Conservation (phyloP, 2,329 filamentous ascomycete genomes). For the Fusarium sterilihyphosum region DNA sequence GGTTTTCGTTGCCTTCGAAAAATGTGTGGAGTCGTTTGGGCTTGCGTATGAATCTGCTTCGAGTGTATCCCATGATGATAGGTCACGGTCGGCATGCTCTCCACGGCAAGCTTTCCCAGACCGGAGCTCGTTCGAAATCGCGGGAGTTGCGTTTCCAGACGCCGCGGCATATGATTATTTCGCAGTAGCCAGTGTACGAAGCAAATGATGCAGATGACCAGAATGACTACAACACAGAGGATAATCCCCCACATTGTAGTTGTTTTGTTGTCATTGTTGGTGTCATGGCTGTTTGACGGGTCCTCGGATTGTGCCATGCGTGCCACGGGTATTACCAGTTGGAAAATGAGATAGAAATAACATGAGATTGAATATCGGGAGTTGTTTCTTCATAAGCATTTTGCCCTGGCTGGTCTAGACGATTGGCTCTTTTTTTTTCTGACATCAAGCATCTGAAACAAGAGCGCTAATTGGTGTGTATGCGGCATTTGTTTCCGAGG, state of each 20-base stretch:
- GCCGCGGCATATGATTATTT: neutral
- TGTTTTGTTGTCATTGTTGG: neutral
- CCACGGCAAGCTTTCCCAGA: neutral
- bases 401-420: no score
- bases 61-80: neutral
- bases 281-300: neutral
- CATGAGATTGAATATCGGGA: no score
- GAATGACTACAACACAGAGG: neutral
- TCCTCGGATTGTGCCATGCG: neutral
- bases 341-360: neutral
- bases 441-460: neutral
- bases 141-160: neutral
- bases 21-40: neutral
- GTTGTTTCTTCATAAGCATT: neutral
- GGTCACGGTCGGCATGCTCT: conserved; percentile 11
- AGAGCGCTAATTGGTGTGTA: neutral
- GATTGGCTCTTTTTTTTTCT: neutral
- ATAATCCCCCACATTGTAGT: conserved; percentile 1
- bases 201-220: conserved; percentile 2
- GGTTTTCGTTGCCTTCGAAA: neutral
- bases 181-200: neutral
- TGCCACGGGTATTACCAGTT: neutral
- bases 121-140: neutral
- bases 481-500: neutral
- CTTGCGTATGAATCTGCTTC: neutral